Conservation (phyloP, 169 alveolate species). For the Plasmodium gaboni region DNA sequence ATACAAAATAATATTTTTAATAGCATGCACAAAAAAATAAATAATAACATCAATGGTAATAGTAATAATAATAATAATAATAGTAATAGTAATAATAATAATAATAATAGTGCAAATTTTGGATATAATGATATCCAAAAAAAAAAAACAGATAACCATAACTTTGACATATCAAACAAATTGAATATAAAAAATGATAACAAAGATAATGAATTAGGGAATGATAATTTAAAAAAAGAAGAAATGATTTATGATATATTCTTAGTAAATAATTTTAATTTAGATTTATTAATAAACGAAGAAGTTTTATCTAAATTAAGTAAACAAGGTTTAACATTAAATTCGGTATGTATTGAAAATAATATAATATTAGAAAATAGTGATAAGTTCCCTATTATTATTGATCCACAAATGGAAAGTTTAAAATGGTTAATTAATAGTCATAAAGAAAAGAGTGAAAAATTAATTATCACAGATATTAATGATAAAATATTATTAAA, state of each 20-base stretch:
- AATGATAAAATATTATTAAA: slow-evolving; percentile 83
- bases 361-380: slow-evolving; percentile 95
- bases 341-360: slow-evolving; percentile 95
- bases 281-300: slow-evolving; percentile 85
- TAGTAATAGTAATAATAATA: not conserved
- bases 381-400: slow-evolving; percentile 95
- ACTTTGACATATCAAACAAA: not conserved
- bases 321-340: slow-evolving; percentile 95
- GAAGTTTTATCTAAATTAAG: slow-evolving; percentile 87
- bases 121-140: not conserved
- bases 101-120: not conserved
- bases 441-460: slow-evolving; percentile 92
- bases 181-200: not conserved
- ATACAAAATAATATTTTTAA: slow-evolving; percentile 40
- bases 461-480: slow-evolving; percentile 85
- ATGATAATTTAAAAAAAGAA: slow-evolving; percentile 3
- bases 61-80: not conserved
- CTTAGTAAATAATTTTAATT: slow-evolving; percentile 25
- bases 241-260: slow-evolving; percentile 33
- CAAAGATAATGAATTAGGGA: not conserved
- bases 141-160: too few species aligned
- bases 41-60: not conserved
- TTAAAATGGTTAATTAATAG: slow-evolving; percentile 95
- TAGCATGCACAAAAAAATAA: slow-evolving; percentile 5
- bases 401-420: slow-evolving; percentile 98